Evolutionary conservation across 805 yeast genomes (phyloP).

Genomic region (Clavispora vitiphila): DNA sequence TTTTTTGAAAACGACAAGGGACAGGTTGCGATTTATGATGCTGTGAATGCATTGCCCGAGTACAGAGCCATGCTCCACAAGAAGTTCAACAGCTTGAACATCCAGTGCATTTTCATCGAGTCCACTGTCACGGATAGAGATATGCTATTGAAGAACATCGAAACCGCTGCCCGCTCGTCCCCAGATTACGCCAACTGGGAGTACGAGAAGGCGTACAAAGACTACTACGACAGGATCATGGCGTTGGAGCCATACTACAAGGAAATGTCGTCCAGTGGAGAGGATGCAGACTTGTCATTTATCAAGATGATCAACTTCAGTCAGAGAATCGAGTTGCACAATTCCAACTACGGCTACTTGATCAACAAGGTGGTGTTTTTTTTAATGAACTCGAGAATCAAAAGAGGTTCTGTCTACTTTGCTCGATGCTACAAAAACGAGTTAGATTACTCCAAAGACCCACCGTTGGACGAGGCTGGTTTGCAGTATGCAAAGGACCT

Average conservation of each 20-base stretch:
- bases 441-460: conserved; percentile 66
- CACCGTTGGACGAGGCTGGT: conserved; percentile 76
- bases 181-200: conserved; percentile 84
- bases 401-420: conserved; percentile 86
- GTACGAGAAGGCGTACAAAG: conserved; percentile 65
- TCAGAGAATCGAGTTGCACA: conserved; percentile 71
- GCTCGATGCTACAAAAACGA: conserved; percentile 70
- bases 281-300: conserved; percentile 49
- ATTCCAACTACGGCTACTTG: conserved; percentile 81
- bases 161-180: conserved; percentile 73
- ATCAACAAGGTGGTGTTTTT: conserved; percentile 88
- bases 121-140: conserved; percentile 71
- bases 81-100: conserved; percentile 49
- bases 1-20: conserved; percentile 77
- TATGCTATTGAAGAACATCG: conserved; percentile 67
- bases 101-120: conserved; percentile 84
- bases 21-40: conserved; percentile 95
- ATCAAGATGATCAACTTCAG: conserved; percentile 91
- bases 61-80: conserved; percentile 59
- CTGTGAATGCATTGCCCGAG: conserved; percentile 75
- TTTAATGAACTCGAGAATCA: conserved; percentile 84
- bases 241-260: conserved; percentile 66
- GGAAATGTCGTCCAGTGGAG: conserved; percentile 53
- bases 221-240: conserved; percentile 70
- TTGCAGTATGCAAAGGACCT: conserved; percentile 59